phyloP scores from a whole-genome alignment of 352 stramenopile genomes.

The Phytopythium kandeliae region DNA sequence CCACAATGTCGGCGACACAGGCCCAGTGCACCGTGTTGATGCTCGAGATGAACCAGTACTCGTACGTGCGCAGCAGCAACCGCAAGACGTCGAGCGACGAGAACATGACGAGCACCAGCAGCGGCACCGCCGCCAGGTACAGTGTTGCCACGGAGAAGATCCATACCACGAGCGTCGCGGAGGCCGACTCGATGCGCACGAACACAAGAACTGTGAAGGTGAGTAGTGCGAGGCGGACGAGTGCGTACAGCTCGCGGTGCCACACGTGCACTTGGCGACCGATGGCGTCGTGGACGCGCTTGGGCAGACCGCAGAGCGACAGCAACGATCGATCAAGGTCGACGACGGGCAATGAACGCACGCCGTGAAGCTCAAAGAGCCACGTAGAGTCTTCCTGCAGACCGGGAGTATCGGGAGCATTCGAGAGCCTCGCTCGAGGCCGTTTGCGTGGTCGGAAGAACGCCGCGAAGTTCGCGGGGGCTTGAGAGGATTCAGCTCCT shows the following conservation, averaged over 20 bases:
- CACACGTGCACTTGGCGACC: background rate
- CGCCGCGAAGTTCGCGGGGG: background rate
- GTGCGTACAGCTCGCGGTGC: background rate
- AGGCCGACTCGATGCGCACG: background rate
- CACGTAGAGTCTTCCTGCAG: background rate
- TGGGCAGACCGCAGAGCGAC: background rate
- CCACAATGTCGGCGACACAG: slow-evolving; percentile 14
- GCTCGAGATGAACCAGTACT: slow-evolving; percentile 23
- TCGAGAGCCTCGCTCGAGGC: background rate
- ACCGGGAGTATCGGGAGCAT: too few species aligned
- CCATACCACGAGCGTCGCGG: background rate
- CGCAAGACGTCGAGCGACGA: slow-evolving; percentile 15
- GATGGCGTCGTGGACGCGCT: background rate
- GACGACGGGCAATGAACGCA: background rate
- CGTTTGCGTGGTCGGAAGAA: background rate
- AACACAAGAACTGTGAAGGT: slow-evolving; percentile 2
- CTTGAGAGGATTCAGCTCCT: background rate
- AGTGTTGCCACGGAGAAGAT: background rate
- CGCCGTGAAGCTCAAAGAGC: slow-evolving; percentile 3
- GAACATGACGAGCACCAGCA: slow-evolving; percentile 12
- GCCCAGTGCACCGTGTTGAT: slow-evolving; percentile 24
- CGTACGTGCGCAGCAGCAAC: slow-evolving; percentile 13
- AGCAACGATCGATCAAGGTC: slow-evolving; percentile 1
- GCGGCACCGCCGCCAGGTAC: background rate
- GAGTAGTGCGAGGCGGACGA: background rate